These are phyloP conservation scores for Kurtzmaniella quercitrusa DNA, from an alignment of 1,139 yeast species.

Conservation along the genomic window DNA sequence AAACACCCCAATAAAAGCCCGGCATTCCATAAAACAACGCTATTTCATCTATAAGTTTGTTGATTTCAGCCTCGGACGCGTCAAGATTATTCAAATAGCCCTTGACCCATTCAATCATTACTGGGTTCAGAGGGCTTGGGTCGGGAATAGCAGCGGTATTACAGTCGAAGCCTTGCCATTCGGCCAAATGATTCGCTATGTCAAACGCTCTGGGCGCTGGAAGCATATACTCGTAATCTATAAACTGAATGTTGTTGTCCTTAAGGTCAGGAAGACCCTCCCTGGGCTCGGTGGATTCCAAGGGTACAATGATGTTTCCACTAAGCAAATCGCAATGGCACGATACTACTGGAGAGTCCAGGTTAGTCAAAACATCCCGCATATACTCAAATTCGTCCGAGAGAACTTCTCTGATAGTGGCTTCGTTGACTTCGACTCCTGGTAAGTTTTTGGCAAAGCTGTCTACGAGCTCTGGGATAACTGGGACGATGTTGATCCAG, in stretches of 20 bases:
- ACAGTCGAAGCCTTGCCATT: constrained; percentile 85
- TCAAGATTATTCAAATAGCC: constrained; percentile 38
- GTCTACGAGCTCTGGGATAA: constrained; percentile 35
- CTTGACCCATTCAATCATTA: constrained; percentile 51
- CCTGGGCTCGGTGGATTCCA: constrained; percentile 6
- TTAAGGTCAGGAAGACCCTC: background rate
- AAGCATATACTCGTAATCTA: constrained; percentile 78
- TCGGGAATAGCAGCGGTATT: constrained; percentile 56
- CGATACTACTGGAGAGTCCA: constrained; percentile 52
- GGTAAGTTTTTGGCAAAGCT: constrained; percentile 34
- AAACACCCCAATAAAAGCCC: constrained; percentile 81
- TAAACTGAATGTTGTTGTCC: constrained; percentile 54
- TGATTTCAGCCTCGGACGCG: constrained; percentile 22
- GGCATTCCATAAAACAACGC: constrained; percentile 69
- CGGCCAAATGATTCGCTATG: constrained; percentile 81
- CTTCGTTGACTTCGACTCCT: constrained; percentile 17
- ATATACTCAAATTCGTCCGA: constrained; percentile 55
- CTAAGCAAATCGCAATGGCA: constrained; percentile 71
- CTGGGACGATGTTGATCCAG: constrained; percentile 63
- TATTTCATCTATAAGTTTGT: constrained; percentile 49
- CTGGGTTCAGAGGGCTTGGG: constrained; percentile 40
- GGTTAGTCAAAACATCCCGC: constrained; percentile 28
- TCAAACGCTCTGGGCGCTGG: constrained; percentile 82
- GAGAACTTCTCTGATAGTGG: constrained; percentile 37
- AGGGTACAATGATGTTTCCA: constrained; percentile 68